Evolutionary conservation across 768 basidiomycete genomes (phyloP).

Genomic region (Auriscalpium orientale): DNA sequence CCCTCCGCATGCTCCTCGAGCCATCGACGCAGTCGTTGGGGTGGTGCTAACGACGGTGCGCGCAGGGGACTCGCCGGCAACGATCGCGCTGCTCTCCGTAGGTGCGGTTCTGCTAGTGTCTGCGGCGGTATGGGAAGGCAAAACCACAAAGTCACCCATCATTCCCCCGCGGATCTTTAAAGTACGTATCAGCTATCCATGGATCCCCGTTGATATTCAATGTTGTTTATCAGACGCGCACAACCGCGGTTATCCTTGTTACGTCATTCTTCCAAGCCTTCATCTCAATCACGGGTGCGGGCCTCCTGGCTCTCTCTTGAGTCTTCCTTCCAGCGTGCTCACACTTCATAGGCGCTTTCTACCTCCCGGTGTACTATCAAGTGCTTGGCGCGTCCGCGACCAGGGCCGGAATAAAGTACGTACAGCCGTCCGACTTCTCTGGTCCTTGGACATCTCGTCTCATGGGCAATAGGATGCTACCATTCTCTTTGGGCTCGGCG

Average conservation of each 20-base stretch:
- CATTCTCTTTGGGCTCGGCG: slow-evolving; percentile 24
- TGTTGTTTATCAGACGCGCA: slow-evolving; percentile 24
- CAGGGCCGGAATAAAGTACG: slow-evolving; percentile 23
- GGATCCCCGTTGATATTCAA: background rate
- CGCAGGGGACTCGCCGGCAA: slow-evolving; percentile 24
- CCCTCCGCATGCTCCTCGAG: too few species aligned
- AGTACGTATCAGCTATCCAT: slow-evolving; percentile 6
- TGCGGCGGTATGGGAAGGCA: slow-evolving; percentile 27
- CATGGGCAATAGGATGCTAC: slow-evolving; percentile 24
- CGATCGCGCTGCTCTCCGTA: slow-evolving; percentile 29
- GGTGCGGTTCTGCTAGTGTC: slow-evolving; percentile 25
- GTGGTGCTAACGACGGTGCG: background rate
- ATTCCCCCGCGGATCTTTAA: slow-evolving; percentile 33
- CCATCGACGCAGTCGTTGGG: too few species aligned
- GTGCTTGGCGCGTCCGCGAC: slow-evolving; percentile 33
- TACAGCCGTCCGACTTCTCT: background rate
- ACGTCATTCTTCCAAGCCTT: slow-evolving; percentile 27
- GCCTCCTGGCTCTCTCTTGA: background rate
- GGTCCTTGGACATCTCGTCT: too few species aligned
- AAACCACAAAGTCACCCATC: slow-evolving; percentile 28
- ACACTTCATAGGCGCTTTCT: slow-evolving; percentile 20
- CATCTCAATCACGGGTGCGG: slow-evolving; percentile 26
- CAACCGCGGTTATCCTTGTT: slow-evolving; percentile 27
- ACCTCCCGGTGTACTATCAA: slow-evolving; percentile 37
- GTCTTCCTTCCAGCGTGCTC: background rate